Base-by-base conservation (phyloP, 257 asterid genomes). In the Penstemon davidsonii region DNA sequence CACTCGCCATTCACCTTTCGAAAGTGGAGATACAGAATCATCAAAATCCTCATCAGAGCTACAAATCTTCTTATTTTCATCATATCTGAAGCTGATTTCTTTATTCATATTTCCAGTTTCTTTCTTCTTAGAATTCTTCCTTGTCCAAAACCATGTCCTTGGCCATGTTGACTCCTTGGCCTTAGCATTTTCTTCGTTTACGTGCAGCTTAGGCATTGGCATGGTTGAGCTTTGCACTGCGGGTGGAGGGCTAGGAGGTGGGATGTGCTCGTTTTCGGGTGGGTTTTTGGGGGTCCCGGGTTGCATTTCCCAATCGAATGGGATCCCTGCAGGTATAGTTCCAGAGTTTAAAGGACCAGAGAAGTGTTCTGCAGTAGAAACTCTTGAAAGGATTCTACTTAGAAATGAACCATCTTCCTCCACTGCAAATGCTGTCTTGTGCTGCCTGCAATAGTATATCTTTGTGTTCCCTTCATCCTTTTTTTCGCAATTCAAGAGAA, bases 391-490 rank as follows among this genome's bases (percentile, higher is more conserved):
- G 8, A 82, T 73, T 70, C 75, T 82, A 46, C 78, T 77, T 10
- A 73, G 70, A 3, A 70, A 58, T 3, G 83, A 57, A n/a, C 75
- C 78, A 9, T 78, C 86, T 56, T 73, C 74, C 53, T 85, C 84
- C 10, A 77, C 71, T 4, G 85, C 79, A 54, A 81, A 81, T 9
- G 76, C 87, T 51, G 73, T 71, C 66, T 81, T 78, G 80, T 86
- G 86, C 5, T 75, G 66, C 53, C 80, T 65, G 81, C 90, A 83
- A 47, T 87, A 76, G 42, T 69, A 76, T 37, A 79, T 73, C 64
- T 63, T 81, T 7, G 73, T 76, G 56, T 58, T 67, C 42, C 84
- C 90, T 78, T 82, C 86, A 55, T 82, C 90, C 92, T 87, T 71
- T 64, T 15, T 25, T 62, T 55, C 3, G 33, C 25, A 64, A 73